These are phyloP conservation scores for Mitragyna speciosa DNA, from an alignment of 257 asterid genomes.

Conservation along the genomic window DNA sequence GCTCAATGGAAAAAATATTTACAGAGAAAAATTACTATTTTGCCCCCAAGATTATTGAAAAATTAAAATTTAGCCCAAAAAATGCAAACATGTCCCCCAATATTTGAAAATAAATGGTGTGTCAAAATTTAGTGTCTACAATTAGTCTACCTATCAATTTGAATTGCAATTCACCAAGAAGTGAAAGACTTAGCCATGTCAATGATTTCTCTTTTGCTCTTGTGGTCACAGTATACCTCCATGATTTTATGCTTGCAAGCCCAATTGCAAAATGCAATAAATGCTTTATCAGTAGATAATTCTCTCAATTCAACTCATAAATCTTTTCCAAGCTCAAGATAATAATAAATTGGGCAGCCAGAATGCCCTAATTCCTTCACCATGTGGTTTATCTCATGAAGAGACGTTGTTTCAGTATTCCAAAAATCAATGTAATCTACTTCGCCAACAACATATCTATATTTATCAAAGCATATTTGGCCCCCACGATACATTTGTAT, in stretches of 20 bases:
- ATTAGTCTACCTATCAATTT: too few relatives aligned
- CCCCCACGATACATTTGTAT: background rate
- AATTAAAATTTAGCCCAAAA: too few relatives aligned
- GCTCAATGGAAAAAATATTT: too few relatives aligned
- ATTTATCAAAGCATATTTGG: too few relatives aligned
- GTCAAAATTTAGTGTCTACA: too few relatives aligned
- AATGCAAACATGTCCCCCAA: too few relatives aligned
- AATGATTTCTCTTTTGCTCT: background rate
- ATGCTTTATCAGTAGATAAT: background rate
- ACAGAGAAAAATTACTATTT: too few relatives aligned
- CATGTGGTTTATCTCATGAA: background rate
- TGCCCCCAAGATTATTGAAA: too few relatives aligned
- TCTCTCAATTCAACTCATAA: too few relatives aligned
- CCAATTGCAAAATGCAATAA: background rate
- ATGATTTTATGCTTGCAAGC: background rate
- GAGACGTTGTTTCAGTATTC: too few relatives aligned
- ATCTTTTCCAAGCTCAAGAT: background rate
- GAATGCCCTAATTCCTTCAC: background rate
- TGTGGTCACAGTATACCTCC: background rate
- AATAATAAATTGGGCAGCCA: background rate
- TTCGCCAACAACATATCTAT: background rate
- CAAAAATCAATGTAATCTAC: background rate
- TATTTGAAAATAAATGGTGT: too few relatives aligned
- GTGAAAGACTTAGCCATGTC: background rate
- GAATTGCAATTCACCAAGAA: background rate